A percentile compares a stretch with the other conserved stretches of the same genome.
Evolutionary conservation across 805 yeast genomes (phyloP).

Genomic region (Geotrichum ghanense): DNA sequence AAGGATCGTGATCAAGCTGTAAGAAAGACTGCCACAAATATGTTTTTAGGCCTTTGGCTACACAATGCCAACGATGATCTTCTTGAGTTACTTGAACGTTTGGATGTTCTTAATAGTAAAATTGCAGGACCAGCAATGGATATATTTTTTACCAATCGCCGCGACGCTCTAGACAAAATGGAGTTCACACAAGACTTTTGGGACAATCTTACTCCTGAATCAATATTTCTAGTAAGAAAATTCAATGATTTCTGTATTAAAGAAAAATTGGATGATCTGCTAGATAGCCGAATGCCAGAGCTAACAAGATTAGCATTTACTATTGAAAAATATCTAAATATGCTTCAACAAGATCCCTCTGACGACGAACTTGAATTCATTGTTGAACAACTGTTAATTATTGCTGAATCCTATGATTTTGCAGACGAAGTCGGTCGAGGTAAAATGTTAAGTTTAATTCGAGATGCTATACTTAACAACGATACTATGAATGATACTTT

Average conservation of each 20-base stretch:
- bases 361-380: slow-evolving; percentile 57
- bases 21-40: slow-evolving; percentile 53
- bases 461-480: slow-evolving; percentile 37
- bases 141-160: slow-evolving; percentile 47
- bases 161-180: slow-evolving; percentile 50
- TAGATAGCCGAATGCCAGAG: slow-evolving; percentile 71
- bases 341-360: slow-evolving; percentile 26
- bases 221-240: slow-evolving; percentile 58
- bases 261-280: slow-evolving; percentile 37
- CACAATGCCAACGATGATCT: slow-evolving; percentile 57
- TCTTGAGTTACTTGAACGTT: slow-evolving; percentile 54
- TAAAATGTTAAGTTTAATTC: slow-evolving; percentile 48
- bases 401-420: slow-evolving; percentile 66
- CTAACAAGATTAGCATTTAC: slow-evolving; percentile 58
- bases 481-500: slow-evolving; percentile 39
- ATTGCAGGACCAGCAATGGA: slow-evolving; percentile 60
- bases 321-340: slow-evolving; percentile 38
- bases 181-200: slow-evolving; percentile 57
- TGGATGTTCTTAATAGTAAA: slow-evolving; percentile 58
- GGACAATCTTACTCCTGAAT: slow-evolving; percentile 60
- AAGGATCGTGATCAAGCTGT: slow-evolving; percentile 76
- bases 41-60: slow-evolving; percentile 68
- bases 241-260: slow-evolving; percentile 55
- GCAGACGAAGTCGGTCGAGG: slow-evolving; percentile 88
- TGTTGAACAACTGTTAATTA: slow-evolving; percentile 55